Evolutionary conservation across 805 yeast species (phyloP).

Genomic region (Huiozyma sinensis): DNA sequence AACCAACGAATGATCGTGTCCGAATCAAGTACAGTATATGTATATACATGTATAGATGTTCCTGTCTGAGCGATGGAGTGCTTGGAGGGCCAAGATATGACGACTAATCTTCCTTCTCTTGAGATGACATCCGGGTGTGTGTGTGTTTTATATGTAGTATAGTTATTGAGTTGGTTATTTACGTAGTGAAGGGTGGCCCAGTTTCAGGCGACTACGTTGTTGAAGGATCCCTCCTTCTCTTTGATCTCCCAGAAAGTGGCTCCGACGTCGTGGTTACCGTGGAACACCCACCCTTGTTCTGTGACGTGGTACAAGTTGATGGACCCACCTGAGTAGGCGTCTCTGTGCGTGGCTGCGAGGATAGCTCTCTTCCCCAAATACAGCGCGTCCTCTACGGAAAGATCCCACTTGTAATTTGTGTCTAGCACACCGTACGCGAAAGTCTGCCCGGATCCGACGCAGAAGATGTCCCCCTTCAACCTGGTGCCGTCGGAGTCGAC

Average conservation of each 20-base stretch:
- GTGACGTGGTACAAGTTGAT: slow-evolving; percentile 87
- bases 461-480: slow-evolving; percentile 85
- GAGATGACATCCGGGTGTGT: neutral
- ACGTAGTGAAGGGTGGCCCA: neutral
- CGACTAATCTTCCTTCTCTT: neutral
- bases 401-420: slow-evolving; percentile 84
- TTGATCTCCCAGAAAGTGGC: slow-evolving; percentile 85
- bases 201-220: slow-evolving; percentile 46
- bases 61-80: too few species aligned
- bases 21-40: too few species aligned
- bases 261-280: slow-evolving; percentile 91
- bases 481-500: slow-evolving; percentile 97
- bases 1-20: too few species aligned
- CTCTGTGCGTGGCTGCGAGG: slow-evolving; percentile 96
- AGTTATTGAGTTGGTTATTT: neutral
- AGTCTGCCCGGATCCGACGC: slow-evolving; percentile 98
- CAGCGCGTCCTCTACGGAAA: slow-evolving; percentile 85
- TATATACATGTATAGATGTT: too few species aligned
- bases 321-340: slow-evolving; percentile 96
- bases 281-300: slow-evolving; percentile 89
- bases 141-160: neutral
- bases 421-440: slow-evolving; percentile 98
- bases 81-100: neutral
- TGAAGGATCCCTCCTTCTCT: slow-evolving; percentile 79
- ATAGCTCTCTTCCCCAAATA: slow-evolving; percentile 91